phyloP scores from a whole-genome alignment of 1,284 basidiomycete genomes.

The Anthracocystis walkeri region DNA sequence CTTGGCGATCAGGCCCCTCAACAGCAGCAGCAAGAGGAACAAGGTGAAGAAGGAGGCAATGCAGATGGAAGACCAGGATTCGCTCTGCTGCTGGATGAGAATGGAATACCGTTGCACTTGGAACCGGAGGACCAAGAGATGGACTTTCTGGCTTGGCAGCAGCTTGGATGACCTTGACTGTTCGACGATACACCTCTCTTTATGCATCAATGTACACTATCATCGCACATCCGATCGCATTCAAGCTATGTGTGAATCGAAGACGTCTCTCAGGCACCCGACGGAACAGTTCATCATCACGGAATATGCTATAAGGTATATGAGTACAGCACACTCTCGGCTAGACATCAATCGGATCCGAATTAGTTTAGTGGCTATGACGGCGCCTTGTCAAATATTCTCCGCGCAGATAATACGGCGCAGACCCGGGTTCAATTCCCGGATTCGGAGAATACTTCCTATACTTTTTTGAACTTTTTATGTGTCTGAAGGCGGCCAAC shows the following conservation, averaged over 20 bases:
- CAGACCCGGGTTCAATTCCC: conserved; percentile 60
- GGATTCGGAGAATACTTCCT: conserved; percentile 39
- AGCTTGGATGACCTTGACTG: conserved; percentile 6
- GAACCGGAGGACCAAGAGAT: conserved; percentile 31
- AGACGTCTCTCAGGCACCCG: no score
- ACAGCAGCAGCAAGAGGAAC: conserved; percentile 8
- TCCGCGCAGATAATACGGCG: conserved; percentile 46
- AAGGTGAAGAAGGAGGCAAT: background rate
- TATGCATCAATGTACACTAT: background rate
- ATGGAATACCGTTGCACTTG: conserved; percentile 34
- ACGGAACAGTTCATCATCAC: no score
- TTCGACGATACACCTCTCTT: conserved; percentile 7
- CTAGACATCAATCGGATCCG: conserved; percentile 22
- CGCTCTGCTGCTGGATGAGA: conserved; percentile 34
- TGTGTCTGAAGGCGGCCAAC: no score
- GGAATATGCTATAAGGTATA: background rate
- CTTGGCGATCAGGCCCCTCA: conserved; percentile 31
- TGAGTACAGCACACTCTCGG: background rate
- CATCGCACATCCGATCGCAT: background rate
- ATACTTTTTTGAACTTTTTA: conserved; percentile 11
- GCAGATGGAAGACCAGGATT: conserved; percentile 18
- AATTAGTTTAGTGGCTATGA: conserved; percentile 64
- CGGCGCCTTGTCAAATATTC: conserved; percentile 56
- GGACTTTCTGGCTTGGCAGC: conserved; percentile 38
- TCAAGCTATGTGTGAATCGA: no score